Evolutionary conservation across 1,139 yeast species (phyloP), one percentile per base, ranked within the genome.

Genomic region (Kodamaea derodonti): DNA sequence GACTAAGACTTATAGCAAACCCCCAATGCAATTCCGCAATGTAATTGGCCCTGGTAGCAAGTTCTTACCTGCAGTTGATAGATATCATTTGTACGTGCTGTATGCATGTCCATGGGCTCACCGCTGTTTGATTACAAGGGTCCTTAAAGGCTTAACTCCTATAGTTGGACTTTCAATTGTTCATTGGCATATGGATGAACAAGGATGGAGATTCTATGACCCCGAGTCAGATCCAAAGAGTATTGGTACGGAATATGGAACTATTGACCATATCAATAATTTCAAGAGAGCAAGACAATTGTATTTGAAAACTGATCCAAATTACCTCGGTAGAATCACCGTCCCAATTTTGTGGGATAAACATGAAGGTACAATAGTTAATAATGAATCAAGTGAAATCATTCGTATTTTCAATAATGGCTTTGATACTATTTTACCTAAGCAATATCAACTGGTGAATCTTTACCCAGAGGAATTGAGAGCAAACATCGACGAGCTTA

Each of bases 21-120:
- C 60, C 43, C 69, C 65, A 4, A 66, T 72, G 7, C 47, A 42
- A 35, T 69, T 68, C 60, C 72, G 95, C 53, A 75, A 82, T 49
- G 59, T 59, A 20, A 78, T 88, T 40, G 74, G 74, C 32, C 75
- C 80, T 1, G 80, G 80, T 10, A 72, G 84, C 29, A 62, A 71
- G 41, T 83, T 80, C 52, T 66, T 80, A 13, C 84, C 96, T 0
- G 97, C 86, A 51, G 72, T 74, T 33, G 78, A 77, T 41, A 72
- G 97, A 49, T 90, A 90, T 57, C 96, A 90, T 61, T 73, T 90
- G 40, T 90, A 86, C 51, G 95, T 88, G 14, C 82, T 94, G 1
- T 65, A 69, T 35, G 96, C 96, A 2, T 90, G 97, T 61, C 97
- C 97, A 3, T 90, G 96, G 87, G 97, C 97, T 1, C 95, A 87